A percentile compares a stretch with the other conserved stretches of the same genome.
phyloP scores from a whole-genome alignment of 768 basidiomycete genomes.

The Lentinula sp. region DNA sequence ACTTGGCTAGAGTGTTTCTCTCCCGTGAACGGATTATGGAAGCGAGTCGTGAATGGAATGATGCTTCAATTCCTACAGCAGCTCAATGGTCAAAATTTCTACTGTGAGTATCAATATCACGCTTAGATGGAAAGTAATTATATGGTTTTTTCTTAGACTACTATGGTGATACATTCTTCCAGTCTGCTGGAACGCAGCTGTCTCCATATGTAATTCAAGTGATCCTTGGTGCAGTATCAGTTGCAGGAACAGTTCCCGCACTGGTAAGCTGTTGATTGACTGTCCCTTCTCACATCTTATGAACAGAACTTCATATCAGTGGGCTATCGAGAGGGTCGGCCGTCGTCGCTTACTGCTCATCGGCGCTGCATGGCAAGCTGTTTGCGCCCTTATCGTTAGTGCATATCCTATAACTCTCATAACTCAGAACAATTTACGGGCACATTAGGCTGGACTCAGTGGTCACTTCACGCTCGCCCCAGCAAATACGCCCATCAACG shows the following conservation, averaged over 20 bases:
- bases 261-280: slow-evolving; percentile 27
- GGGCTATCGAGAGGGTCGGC: slow-evolving; percentile 64
- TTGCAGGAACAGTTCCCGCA: slow-evolving; percentile 67
- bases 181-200: slow-evolving; percentile 63
- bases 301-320: slow-evolving; percentile 29
- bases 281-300: not conserved
- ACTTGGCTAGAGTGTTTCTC: slow-evolving; percentile 80
- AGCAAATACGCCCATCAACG: slow-evolving; percentile 34
- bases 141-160: slow-evolving; percentile 43
- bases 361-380: slow-evolving; percentile 55
- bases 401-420: not conserved
- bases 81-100: slow-evolving; percentile 77
- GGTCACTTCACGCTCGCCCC: slow-evolving; percentile 66
- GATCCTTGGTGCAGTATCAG: slow-evolving; percentile 70
- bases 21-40: slow-evolving; percentile 59
- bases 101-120: slow-evolving; percentile 39
- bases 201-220: slow-evolving; percentile 71
- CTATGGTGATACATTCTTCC: slow-evolving; percentile 78
- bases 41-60: slow-evolving; percentile 74
- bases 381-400: slow-evolving; percentile 56
- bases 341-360: slow-evolving; percentile 63
- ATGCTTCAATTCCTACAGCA: slow-evolving; percentile 81
- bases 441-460: slow-evolving; percentile 55
- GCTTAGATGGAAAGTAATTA: not conserved
- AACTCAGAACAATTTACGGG: not conserved